Evolutionary conservation across 768 basidiomycete genomes (phyloP).

Genomic region (Lactifluus volemus): DNA sequence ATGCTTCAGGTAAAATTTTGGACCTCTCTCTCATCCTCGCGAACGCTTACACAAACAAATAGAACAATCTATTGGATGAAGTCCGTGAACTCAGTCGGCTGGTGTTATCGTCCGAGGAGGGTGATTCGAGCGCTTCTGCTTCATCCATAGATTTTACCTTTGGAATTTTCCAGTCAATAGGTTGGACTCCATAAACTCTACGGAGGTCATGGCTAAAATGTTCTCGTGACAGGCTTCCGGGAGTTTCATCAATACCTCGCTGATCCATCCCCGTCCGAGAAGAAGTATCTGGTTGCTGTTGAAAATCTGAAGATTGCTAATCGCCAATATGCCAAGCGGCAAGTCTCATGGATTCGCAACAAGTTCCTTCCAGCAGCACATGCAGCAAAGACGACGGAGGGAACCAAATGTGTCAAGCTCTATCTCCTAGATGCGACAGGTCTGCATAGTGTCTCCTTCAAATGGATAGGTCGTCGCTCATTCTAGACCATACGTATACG

Average conservation of each 20-base stretch:
- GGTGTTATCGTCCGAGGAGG: constrained; percentile 10
- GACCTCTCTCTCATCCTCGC: background rate
- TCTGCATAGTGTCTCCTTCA: constrained; percentile 23
- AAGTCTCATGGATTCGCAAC: constrained; percentile 87
- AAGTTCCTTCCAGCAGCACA: constrained; percentile 72
- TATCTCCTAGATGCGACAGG: constrained; percentile 68
- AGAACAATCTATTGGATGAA: constrained; percentile 65
- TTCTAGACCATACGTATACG: background rate
- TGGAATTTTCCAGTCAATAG: constrained; percentile 94
- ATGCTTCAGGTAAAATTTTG: constrained; percentile 71
- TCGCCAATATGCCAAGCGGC: constrained; percentile 83
- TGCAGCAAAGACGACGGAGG: constrained; percentile 33
- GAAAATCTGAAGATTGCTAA: constrained; percentile 83
- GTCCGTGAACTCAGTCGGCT: constrained; percentile 44
- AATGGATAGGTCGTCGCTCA: constrained; percentile 35
- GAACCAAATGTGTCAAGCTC: constrained; percentile 31
- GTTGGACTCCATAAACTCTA: constrained; percentile 30
- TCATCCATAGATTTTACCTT: constrained; percentile 50
- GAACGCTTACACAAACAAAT: background rate
- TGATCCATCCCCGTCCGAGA: constrained; percentile 31
- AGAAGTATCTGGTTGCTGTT: constrained; percentile 42
- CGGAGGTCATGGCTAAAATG: background rate
- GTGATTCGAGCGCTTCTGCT: background rate
- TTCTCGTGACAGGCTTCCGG: constrained; percentile 61
- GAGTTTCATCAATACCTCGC: constrained; percentile 71